phyloP scores from a whole-genome alignment of 495 filamentous ascomycete species.

The Lepidopterella palustris region DNA sequence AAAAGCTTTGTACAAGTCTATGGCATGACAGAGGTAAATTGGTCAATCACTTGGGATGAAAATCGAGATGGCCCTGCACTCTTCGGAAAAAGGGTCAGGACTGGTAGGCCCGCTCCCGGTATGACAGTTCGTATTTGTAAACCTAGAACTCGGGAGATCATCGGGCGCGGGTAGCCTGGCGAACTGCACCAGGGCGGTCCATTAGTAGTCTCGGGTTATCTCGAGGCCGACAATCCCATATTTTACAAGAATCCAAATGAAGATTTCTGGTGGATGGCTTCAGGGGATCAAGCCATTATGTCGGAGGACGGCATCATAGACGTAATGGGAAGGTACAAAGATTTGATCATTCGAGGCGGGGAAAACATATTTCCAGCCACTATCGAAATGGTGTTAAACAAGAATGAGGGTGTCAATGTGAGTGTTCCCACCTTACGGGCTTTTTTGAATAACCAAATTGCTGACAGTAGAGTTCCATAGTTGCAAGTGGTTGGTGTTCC shows the following conservation, averaged over 20 bases:
- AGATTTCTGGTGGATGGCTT: slow-evolving; percentile 35
- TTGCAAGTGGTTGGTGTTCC: slow-evolving; percentile 37
- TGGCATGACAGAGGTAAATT: neutral
- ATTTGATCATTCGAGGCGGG: slow-evolving; percentile 46
- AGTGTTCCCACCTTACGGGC: too few relatives aligned
- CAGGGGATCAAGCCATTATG: slow-evolving; percentile 45
- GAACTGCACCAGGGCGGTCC: slow-evolving; percentile 40
- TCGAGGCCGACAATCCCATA: slow-evolving; percentile 13
- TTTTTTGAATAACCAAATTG: neutral
- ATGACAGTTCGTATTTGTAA: slow-evolving; percentile 37
- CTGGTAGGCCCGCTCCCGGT: slow-evolving; percentile 34
- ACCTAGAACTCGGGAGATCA: slow-evolving; percentile 23
- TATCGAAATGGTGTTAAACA: slow-evolving; percentile 32
- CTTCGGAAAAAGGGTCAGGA: slow-evolving; percentile 21
- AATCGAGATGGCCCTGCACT: neutral
- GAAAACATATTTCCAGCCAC: slow-evolving; percentile 42
- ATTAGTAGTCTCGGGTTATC: slow-evolving; percentile 33
- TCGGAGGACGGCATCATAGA: slow-evolving; percentile 34
- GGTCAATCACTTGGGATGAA: neutral
- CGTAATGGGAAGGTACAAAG: slow-evolving; percentile 45
- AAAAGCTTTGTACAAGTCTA: neutral
- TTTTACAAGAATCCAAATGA: slow-evolving; percentile 37
- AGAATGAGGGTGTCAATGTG: neutral
- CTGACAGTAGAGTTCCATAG: slow-evolving; percentile 1
- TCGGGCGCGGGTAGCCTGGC: slow-evolving; percentile 34